Conservation (phyloP, 164 flowering plant genomes). For the Chloranthus sessilifolius region DNA sequence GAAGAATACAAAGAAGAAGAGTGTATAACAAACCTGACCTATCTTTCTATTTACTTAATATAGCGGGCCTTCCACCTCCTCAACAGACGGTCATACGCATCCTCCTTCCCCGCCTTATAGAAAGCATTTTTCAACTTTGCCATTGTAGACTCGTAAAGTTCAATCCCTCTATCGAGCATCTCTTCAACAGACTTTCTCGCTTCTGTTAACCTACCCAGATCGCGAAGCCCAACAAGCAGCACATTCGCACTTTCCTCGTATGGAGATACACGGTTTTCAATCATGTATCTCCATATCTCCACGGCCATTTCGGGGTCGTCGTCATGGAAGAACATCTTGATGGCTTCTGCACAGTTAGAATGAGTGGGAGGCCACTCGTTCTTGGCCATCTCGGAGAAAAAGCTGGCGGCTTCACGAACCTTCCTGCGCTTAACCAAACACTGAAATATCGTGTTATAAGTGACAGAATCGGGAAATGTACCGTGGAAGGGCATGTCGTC, state of each 20-base stretch:
- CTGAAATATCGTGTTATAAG: slow-evolving; percentile 64
- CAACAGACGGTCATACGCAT: slow-evolving; percentile 36
- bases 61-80: slow-evolving; percentile 50
- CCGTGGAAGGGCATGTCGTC: slow-evolving; percentile 69
- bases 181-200: slow-evolving; percentile 41
- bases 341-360: slow-evolving; percentile 50
- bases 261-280: slow-evolving; percentile 37
- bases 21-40: background rate
- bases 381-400: slow-evolving; percentile 65
- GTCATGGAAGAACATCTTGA: slow-evolving; percentile 45
- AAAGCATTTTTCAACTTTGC: slow-evolving; percentile 42
- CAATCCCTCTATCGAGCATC: slow-evolving; percentile 50
- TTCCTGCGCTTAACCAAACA: slow-evolving; percentile 61
- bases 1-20: background rate
- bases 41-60: background rate
- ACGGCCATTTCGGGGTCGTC: slow-evolving; percentile 67
- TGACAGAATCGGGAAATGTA: slow-evolving; percentile 61
- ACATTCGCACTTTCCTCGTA: slow-evolving; percentile 52
- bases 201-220: slow-evolving; percentile 44
- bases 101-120: slow-evolving; percentile 46
- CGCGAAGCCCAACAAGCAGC: slow-evolving; percentile 52
- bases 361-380: slow-evolving; percentile 62
- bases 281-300: slow-evolving; percentile 63
- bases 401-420: slow-evolving; percentile 39
- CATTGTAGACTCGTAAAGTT: slow-evolving; percentile 60